These are phyloP conservation scores for Thermothelomyces thermophilus DNA, from an alignment of 2,329 filamentous ascomycete genomes.

Conservation along the genomic window DNA sequence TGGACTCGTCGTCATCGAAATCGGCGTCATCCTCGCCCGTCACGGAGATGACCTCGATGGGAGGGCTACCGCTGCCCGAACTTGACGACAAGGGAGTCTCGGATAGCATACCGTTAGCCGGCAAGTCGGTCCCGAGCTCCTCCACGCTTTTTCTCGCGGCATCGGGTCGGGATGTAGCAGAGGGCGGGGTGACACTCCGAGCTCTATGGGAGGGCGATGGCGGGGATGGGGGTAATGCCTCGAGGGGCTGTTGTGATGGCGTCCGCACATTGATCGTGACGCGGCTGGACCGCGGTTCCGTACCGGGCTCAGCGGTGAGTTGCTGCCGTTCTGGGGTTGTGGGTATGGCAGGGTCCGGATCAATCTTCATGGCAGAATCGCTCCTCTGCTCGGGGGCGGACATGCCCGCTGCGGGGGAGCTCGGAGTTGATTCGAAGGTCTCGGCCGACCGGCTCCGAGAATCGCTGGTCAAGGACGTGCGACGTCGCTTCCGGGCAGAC, in stretches of 20 bases:
- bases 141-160: constrained; percentile 42
- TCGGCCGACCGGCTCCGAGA: constrained; percentile 50
- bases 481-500: constrained; percentile 54
- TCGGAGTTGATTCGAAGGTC: constrained; percentile 30
- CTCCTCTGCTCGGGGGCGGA: constrained; percentile 23
- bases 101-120: constrained; percentile 23
- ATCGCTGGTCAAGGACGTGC: constrained; percentile 47
- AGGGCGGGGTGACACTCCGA: constrained; percentile 20
- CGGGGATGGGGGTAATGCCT: constrained; percentile 38
- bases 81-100: constrained; percentile 32
- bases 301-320: constrained; percentile 29
- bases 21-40: constrained; percentile 33
- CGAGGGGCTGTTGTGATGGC: constrained; percentile 33
- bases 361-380: constrained; percentile 36
- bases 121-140: constrained; percentile 36
- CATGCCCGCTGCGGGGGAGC: constrained; percentile 28
- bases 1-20: constrained; percentile 18
- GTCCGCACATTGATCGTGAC: constrained; percentile 57
- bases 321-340: constrained; percentile 37
- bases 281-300: constrained; percentile 47
- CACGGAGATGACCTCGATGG: constrained; percentile 38
- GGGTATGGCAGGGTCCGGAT: constrained; percentile 35
- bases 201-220: constrained; percentile 32
- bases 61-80: constrained; percentile 38
- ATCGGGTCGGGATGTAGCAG: constrained; percentile 21